Conservation (phyloP, 257 asterid genomes). For the Phtheirospermum japonicum region DNA sequence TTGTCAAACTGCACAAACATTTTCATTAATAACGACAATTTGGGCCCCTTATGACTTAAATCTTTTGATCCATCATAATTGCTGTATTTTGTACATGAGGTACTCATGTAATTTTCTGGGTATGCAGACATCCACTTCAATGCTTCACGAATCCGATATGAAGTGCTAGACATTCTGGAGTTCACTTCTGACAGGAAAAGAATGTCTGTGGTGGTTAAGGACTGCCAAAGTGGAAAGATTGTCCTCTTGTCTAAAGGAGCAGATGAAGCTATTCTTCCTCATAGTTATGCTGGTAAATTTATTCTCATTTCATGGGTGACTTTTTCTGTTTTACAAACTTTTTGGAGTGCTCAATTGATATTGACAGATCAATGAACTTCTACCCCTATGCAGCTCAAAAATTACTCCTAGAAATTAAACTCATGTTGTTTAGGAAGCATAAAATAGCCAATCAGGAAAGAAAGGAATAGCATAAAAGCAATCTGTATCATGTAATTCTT, state of each 20-base stretch:
- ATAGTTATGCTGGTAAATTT: conserved; percentile 60
- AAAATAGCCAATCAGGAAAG: conserved; percentile 8
- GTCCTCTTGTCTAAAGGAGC: conserved; percentile 92
- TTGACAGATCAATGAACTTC: conserved; percentile 1
- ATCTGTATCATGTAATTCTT: neutral
- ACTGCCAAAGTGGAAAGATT: conserved; percentile 59
- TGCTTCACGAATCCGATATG: conserved; percentile 65
- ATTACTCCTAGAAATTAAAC: conserved; percentile 3
- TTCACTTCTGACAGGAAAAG: conserved; percentile 96
- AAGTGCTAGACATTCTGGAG: conserved; percentile 87
- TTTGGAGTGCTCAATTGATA: neutral
- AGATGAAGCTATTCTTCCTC: conserved; percentile 90
- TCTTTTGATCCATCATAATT: neutral
- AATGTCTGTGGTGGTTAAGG: conserved; percentile 92
- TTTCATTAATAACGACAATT: neutral
- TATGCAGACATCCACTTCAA: conserved; percentile 73
- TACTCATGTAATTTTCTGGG: conserved; percentile 33
- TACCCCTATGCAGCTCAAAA: conserved; percentile 16
- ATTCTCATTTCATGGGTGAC: conserved; percentile 23
- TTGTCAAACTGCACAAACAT: neutral
- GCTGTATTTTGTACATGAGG: conserved; percentile 20
- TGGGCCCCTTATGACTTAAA: neutral
- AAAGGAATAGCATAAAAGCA: neutral
- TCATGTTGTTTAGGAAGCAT: conserved; percentile 4
- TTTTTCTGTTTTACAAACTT: conserved; percentile 7